phyloP scores from a whole-genome alignment of 345 rosid genomes.

The Gossypium rotundifolium region DNA sequence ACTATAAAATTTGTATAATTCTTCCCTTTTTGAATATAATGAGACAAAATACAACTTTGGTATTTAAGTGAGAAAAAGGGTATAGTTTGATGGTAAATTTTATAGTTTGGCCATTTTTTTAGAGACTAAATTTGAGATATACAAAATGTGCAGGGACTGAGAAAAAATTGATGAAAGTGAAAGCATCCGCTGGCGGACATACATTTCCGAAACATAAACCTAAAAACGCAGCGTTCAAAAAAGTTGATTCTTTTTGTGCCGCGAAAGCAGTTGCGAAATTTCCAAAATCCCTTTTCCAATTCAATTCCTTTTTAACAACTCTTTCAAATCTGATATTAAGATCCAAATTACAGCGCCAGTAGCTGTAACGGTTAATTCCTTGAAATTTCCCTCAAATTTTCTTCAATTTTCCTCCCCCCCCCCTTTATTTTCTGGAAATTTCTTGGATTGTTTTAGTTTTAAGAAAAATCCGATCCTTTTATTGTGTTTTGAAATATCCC shows the following conservation, averaged over 20 bases:
- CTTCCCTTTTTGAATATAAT: too few relatives aligned
- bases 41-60: too few relatives aligned
- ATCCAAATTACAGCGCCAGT: not conserved
- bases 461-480: not conserved
- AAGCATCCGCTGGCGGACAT: not conserved
- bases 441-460: not conserved
- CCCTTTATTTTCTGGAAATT: not conserved
- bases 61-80: too few relatives aligned
- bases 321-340: not conserved
- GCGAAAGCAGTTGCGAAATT: not conserved
- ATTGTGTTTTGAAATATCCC: not conserved
- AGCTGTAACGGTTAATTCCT: not conserved
- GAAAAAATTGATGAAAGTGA: not conserved
- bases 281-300: not conserved
- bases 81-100: too few relatives aligned
- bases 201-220: not conserved
- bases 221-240: not conserved
- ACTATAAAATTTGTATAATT: too few relatives aligned
- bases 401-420: not conserved
- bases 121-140: too few relatives aligned
- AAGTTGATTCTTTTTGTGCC: not conserved
- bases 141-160: too few relatives aligned
- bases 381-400: not conserved
- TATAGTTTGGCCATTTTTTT: too few relatives aligned
- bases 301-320: not conserved